Base-by-base conservation (phyloP, 2,329 filamentous ascomycete genomes). In the Gaeumannomyces sp. region DNA sequence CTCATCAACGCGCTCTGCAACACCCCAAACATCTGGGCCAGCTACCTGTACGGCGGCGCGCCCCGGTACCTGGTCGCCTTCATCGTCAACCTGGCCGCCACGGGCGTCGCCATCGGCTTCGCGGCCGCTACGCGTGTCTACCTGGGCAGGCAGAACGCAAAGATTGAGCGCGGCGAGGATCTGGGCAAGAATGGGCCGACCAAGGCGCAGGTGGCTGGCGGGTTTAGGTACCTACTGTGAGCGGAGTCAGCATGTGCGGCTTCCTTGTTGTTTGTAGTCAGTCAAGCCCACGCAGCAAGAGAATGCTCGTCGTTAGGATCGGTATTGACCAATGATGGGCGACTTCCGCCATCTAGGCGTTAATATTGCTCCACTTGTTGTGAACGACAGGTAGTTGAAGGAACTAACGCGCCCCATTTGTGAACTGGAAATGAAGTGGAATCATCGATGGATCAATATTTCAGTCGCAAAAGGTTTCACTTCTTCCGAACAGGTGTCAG, bases 1-100 rank as follows among this genome's bases (percentile, higher is more conserved):
- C 62, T 74, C 2, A 70, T 73, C 64, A 73, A 73, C 56, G 68
- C 72, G 22, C 61, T 73, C 45, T 71, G 70, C 35, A 72, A 72
- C 64, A 72, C 72, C 28, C 69, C 71, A 2, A 74, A 74, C 63
- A 68, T 73, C 22, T 74, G 71, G 71, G 68, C 66, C 1, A 69
- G 66, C 5, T 74, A 73, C 57, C 60, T 73, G 14, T 74, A 72
- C 65, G 72, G 68, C 67, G 67, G 66, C 28, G 65, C 68, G 22
- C 72, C 71, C 3, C 66, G 71, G 7, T 73, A 72, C 64, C 28
- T 70, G 2, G 67, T 68, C 2, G 72, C 72, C 0, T 74, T 73
- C 27, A 67, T 72, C 35, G 71, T 73, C 31, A 72, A 73, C 64
- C 53, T 74, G 0, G 72, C 65, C 11, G 72, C 72, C 3, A 68